Evolutionary conservation across 305 asterid species (phyloP), one percentile per base, ranked within the genome.

Genomic region (Salvia sclarea): DNA sequence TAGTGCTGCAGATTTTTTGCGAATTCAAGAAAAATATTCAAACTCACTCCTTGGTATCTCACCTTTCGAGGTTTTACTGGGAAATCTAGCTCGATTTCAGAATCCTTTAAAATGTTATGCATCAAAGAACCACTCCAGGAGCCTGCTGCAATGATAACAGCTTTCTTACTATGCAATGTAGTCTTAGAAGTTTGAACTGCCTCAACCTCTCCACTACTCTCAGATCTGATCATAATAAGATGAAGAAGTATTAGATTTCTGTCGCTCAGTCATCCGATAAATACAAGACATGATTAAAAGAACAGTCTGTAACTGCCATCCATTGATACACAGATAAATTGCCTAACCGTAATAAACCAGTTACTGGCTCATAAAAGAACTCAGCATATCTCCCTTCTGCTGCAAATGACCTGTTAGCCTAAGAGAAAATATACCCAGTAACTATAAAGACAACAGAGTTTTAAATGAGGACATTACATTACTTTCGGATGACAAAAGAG

Each of bases 51-150:
- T 56, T 49, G 24, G 22, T 57, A 47, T 44, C 76, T 79, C 41
- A 92, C 98, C 96, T 93, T 93, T 77, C 97, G 87, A 83, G 98
- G 98, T 79, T 81, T 83, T 66, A 93, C 82, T 11, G 98, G 98
- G 76, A 93, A 65, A 82, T 88, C 81, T 60, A 88, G 57, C 45
- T 84, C 73, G 55, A 80, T 73, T 57, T 78, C 84, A 59, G 87
- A 80, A 74, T 79, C 76, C 72, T 76, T 76, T 37, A 81, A 55
- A 58, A 92, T 71, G 43, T 82, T 79, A 22, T 81, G 80, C 83
- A 90, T 81, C 82, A 93, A 75, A 41, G 94, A 80, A 48, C 97
- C 98, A 77, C 83, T 93, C 98, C 98, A 93, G 69, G 90, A 90
- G 73, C 98, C 98, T 21, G 97, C 88, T 61, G 98, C 94, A 80